Evolutionary conservation across 768 basidiomycete species (phyloP).

Genomic region (Tricholoma sp.): DNA sequence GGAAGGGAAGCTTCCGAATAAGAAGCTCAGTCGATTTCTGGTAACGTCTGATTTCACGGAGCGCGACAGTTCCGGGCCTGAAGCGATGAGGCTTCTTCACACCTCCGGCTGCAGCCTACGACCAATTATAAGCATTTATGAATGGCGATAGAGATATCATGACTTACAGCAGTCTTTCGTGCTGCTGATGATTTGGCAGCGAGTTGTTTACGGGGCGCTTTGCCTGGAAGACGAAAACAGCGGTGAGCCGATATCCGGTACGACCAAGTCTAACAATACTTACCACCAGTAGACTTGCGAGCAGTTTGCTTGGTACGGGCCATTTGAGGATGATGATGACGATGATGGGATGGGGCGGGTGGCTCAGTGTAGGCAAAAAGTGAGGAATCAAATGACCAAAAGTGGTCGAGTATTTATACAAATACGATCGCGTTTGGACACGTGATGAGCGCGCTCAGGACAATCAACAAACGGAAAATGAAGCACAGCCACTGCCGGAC

Average conservation of each 20-base stretch:
- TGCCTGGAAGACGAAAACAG: constrained; percentile 27
- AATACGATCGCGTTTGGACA: constrained; percentile 23
- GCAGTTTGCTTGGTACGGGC: constrained; percentile 84
- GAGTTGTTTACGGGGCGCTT: constrained; percentile 68
- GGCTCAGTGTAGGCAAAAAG: constrained; percentile 2
- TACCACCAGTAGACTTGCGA: constrained; percentile 80
- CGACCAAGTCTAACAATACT: constrained; percentile 19
- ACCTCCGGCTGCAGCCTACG: constrained; percentile 64
- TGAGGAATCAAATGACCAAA: not conserved
- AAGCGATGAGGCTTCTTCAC: constrained; percentile 93
- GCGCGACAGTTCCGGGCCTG: constrained; percentile 22
- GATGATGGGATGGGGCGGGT: constrained; percentile 9
- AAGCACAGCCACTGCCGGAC: constrained; percentile 42
- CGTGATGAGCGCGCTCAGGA: constrained; percentile 33
- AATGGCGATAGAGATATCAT: not conserved
- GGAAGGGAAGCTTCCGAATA: constrained; percentile 17
- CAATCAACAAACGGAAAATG: constrained; percentile 39
- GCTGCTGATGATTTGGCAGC: constrained; percentile 61
- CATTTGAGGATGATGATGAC: constrained; percentile 29
- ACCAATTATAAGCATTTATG: not conserved
- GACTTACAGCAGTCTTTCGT: constrained; percentile 52
- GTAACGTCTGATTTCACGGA: constrained; percentile 20
- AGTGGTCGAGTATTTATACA: constrained; percentile 20
- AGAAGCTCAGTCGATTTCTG: constrained; percentile 19
- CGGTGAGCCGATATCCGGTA: too few relatives aligned